A percentile compares a stretch with the other conserved stretches of the same genome.
Conservation (phyloP, 192 early-diverging fungal species). For the Allomyces javanicus region DNA sequence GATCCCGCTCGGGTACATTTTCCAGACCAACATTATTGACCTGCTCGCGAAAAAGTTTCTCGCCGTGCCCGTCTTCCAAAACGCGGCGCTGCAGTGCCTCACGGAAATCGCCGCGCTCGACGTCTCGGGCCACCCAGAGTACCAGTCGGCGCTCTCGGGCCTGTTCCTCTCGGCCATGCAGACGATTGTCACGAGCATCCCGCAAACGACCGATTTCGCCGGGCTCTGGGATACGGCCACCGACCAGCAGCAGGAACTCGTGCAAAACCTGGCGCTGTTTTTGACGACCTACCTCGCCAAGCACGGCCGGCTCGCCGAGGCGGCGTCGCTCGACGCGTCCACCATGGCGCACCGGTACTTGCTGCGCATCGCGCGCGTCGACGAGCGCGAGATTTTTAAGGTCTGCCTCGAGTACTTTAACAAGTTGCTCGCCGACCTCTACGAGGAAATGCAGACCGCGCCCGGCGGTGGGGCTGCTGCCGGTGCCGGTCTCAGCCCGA, state of each 20-base stretch:
- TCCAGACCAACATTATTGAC: slow-evolving; percentile 81
- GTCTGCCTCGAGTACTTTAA: slow-evolving; percentile 96
- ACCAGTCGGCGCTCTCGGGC: slow-evolving; percentile 66
- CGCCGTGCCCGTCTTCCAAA: slow-evolving; percentile 66
- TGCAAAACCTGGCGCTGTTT: slow-evolving; percentile 89
- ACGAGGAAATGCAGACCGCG: slow-evolving; percentile 56
- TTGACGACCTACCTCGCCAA: slow-evolving; percentile 64
- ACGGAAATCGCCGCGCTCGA: slow-evolving; percentile 89
- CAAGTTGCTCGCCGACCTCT: slow-evolving; percentile 70
- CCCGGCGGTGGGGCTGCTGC: slow-evolving; percentile 24
- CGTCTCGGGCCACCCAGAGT: slow-evolving; percentile 38
- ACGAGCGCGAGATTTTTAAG: slow-evolving; percentile 96
- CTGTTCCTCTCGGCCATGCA: slow-evolving; percentile 70
- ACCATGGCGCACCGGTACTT: slow-evolving; percentile 74
- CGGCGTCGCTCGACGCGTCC: slow-evolving; percentile 29
- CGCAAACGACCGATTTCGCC: slow-evolving; percentile 52
- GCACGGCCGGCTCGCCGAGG: slow-evolving; percentile 61
- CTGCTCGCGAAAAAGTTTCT: slow-evolving; percentile 60
- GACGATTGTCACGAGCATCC: slow-evolving; percentile 45
- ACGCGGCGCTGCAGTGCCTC: slow-evolving; percentile 85
- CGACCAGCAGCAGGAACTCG: slow-evolving; percentile 84
- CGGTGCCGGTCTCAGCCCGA: neutral
- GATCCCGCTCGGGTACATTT: slow-evolving; percentile 96
- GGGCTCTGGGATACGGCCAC: slow-evolving; percentile 59
- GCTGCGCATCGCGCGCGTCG: slow-evolving; percentile 71